These are phyloP conservation scores for Diaporthe aspalathi DNA, from an alignment of 2,329 filamentous ascomycete species.

Conservation along the genomic window DNA sequence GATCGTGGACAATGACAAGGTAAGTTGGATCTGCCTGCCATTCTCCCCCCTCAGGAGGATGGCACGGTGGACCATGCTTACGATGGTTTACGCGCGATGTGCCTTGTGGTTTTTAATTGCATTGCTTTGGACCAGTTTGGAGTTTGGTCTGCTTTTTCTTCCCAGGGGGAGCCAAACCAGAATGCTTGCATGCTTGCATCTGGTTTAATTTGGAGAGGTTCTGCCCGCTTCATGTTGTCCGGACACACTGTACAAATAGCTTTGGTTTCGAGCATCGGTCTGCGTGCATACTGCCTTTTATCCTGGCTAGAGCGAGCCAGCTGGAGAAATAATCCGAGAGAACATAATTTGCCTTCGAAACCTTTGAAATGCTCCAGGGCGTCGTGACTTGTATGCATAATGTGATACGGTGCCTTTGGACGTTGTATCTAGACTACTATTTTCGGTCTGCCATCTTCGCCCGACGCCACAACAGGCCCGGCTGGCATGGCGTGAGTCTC, in stretches of 20 bases:
- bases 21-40: constrained; percentile 24
- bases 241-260: constrained; percentile 32
- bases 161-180: constrained; percentile 9
- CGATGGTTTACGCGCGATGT: constrained; percentile 32
- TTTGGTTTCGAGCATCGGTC: constrained; percentile 22
- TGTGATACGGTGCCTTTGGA: neutral
- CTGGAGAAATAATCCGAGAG: constrained; percentile 7
- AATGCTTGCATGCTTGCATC: constrained; percentile 18
- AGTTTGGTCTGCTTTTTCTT: constrained; percentile 31
- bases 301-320: constrained; percentile 24
- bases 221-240: constrained; percentile 18
- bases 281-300: constrained; percentile 25
- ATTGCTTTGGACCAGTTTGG: constrained; percentile 37
- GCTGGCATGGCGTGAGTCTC: neutral
- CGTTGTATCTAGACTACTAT: neutral
- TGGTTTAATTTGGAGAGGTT: constrained; percentile 12
- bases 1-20: constrained; percentile 8
- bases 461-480: too few species aligned
- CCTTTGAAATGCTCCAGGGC: neutral
- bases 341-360: constrained; percentile 23
- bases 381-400: neutral
- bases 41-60: neutral
- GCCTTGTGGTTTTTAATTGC: constrained; percentile 24
- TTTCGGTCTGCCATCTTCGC: neutral
- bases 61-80: constrained; percentile 31